Evolutionary conservation across 208 protist genomes (phyloP).

Genomic region (Kentomonas sorsogonicus): DNA sequence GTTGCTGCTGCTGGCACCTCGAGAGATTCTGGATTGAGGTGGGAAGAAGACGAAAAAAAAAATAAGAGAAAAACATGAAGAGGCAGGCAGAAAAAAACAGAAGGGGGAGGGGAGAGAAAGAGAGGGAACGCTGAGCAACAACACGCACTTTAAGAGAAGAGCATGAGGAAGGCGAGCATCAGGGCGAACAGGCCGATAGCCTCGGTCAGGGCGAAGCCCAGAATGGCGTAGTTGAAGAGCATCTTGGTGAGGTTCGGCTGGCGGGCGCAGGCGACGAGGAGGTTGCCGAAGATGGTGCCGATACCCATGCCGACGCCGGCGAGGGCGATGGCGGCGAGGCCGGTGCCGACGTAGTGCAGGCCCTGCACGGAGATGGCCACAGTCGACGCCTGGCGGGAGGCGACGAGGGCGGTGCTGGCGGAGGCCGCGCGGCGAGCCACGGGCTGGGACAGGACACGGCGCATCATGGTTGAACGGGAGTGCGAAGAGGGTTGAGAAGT

Average conservation of each 20-base stretch:
- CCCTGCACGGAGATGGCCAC: conserved; percentile 87
- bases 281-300: conserved; percentile 84
- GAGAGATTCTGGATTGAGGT: too few species aligned
- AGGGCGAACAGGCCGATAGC: conserved; percentile 89
- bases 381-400: conserved; percentile 64
- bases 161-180: conserved; percentile 91
- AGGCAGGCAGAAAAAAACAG: conserved; percentile 10
- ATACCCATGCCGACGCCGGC: conserved; percentile 89
- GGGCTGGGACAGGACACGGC: conserved; percentile 65
- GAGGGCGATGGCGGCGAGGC: conserved; percentile 86
- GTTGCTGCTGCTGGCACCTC: too few species aligned
- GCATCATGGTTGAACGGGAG: conserved; percentile 69
- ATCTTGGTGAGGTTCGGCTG: conserved; percentile 89
- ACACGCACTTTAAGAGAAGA: conserved; percentile 80
- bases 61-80: conserved; percentile 11
- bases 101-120: conserved; percentile 5
- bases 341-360: conserved; percentile 89
- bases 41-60: too few species aligned
- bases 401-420: conserved; percentile 30
- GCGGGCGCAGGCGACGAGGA: conserved; percentile 81
- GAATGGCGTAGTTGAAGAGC: conserved; percentile 92
- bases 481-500: background rate
- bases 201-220: conserved; percentile 89
- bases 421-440: conserved; percentile 37
- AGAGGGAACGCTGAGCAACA: background rate